A percentile compares a stretch with the other conserved stretches of the same genome.
These are phyloP conservation scores for Microdochium trichocladiopsis DNA, from an alignment of 2,329 filamentous ascomycete genomes.

Conservation along the genomic window DNA sequence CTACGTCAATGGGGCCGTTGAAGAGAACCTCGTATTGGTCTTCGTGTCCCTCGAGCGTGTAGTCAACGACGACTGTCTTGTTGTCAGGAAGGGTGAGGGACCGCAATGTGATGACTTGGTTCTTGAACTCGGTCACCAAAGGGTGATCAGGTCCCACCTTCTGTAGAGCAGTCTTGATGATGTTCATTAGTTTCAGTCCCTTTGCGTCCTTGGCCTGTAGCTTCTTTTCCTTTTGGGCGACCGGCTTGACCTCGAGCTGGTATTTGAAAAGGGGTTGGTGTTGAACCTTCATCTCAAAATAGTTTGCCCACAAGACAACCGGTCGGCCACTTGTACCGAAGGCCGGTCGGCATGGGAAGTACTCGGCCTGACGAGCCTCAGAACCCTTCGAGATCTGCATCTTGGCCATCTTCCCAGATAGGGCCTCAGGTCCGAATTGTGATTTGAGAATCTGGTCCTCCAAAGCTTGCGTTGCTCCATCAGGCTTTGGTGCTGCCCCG, in stretches of 20 bases:
- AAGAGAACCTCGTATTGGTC: slow-evolving; percentile 35
- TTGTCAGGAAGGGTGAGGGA: slow-evolving; percentile 27
- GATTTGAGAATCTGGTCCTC: too few relatives aligned
- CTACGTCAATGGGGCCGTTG: slow-evolving; percentile 27
- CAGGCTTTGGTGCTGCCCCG: slow-evolving; percentile 28
- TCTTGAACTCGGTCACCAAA: slow-evolving; percentile 43
- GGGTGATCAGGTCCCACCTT: slow-evolving; percentile 23
- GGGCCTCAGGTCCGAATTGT: background rate
- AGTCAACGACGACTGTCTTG: slow-evolving; percentile 24
- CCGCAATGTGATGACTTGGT: slow-evolving; percentile 32
- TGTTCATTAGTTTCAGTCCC: slow-evolving; percentile 34
- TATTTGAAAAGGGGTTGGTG: slow-evolving; percentile 7
- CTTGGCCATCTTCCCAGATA: slow-evolving; percentile 28
- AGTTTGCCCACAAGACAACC: slow-evolving; percentile 47
- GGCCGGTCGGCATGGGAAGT: slow-evolving; percentile 39
- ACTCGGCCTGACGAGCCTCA: slow-evolving; percentile 1
- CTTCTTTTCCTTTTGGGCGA: slow-evolving; percentile 4
- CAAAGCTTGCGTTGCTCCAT: slow-evolving; percentile 16
- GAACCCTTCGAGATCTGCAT: slow-evolving; percentile 15
- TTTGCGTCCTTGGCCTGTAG: slow-evolving; percentile 6
- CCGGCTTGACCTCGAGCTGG: slow-evolving; percentile 25
- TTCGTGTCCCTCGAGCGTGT: slow-evolving; percentile 23
- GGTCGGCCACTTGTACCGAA: slow-evolving; percentile 36
- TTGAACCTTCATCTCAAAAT: slow-evolving; percentile 36
- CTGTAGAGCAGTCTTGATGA: slow-evolving; percentile 30